A percentile compares a stretch with the other conserved stretches of the same genome.
Evolutionary conservation across 192 early-diverging fungal species (phyloP).

Genomic region (Gaertneriomyces semiglobifer): DNA sequence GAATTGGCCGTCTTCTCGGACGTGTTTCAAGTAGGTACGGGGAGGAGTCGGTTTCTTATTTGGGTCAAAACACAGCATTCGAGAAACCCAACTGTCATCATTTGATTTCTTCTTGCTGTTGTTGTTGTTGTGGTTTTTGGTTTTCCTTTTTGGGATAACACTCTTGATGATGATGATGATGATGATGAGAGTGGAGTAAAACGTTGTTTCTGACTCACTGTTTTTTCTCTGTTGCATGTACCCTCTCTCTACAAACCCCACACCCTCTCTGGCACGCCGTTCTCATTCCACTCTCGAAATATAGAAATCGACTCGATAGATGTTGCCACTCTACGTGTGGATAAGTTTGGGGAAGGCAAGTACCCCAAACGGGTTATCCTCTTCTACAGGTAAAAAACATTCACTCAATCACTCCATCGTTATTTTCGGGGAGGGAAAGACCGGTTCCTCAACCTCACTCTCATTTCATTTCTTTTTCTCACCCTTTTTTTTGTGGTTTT

Average conservation of each 20-base stretch:
- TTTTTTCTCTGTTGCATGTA: too few species aligned
- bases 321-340: slow-evolving; percentile 62
- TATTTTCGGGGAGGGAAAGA: too few species aligned
- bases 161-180: neutral
- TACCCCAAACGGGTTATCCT: slow-evolving; percentile 51
- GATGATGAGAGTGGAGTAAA: too few species aligned
- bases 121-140: too few species aligned
- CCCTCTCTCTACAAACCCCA: neutral
- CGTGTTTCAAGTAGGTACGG: slow-evolving; percentile 45
- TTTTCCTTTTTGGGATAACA: too few species aligned
- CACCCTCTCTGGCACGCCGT: neutral
- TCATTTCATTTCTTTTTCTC: neutral
- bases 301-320: slow-evolving; percentile 76
- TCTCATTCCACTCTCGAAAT: neutral
- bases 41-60: too few species aligned
- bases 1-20: slow-evolving; percentile 74
- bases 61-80: too few species aligned
- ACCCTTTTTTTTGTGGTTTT: neutral
- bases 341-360: slow-evolving; percentile 62
- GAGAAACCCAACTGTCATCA: too few species aligned
- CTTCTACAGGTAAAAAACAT: slow-evolving; percentile 51
- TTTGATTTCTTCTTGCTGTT: too few species aligned
- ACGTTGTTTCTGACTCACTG: too few species aligned
- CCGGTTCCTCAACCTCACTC: neutral
- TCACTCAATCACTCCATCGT: too few species aligned